These are phyloP conservation scores for Endotrypanum monterogeii DNA, from an alignment of 208 protist species.

Conservation along the genomic window DNA sequence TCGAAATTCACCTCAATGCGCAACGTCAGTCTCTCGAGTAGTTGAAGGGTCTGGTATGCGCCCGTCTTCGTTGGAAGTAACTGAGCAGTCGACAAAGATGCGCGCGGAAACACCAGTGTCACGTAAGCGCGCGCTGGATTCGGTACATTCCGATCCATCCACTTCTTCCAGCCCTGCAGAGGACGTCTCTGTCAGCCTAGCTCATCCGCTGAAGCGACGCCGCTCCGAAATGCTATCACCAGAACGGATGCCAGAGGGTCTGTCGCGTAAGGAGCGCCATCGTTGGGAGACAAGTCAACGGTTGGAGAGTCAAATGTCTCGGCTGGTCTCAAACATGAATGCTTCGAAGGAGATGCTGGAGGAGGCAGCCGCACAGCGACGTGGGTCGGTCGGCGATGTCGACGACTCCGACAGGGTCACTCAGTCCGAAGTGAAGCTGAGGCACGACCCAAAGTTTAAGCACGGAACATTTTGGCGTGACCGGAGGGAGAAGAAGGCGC, in stretches of 20 bases:
- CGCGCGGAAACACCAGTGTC: background rate
- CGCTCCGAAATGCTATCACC: slow-evolving; percentile 13
- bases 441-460: slow-evolving; percentile 84
- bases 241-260: slow-evolving; percentile 28
- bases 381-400: background rate
- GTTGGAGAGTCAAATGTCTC: slow-evolving; percentile 61
- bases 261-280: slow-evolving; percentile 69
- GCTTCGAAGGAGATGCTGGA: slow-evolving; percentile 16
- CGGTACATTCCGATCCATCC: too few species aligned
- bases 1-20: background rate
- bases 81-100: background rate
- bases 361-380: slow-evolving; percentile 16
- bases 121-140: slow-evolving; percentile 3
- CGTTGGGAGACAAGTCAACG: slow-evolving; percentile 52
- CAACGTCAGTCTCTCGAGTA: background rate
- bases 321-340: slow-evolving; percentile 30
- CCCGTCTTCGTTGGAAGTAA: background rate
- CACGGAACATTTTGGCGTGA: slow-evolving; percentile 87
- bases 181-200: background rate
- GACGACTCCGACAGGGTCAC: background rate
- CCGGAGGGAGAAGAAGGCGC: slow-evolving; percentile 74
- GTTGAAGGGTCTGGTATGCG: background rate
- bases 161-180: background rate
- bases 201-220: slow-evolving; percentile 8
- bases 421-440: slow-evolving; percentile 24